Evolutionary conservation across 2,329 filamentous ascomycete species (phyloP).

Genomic region (Herpomyces periplanetae): DNA sequence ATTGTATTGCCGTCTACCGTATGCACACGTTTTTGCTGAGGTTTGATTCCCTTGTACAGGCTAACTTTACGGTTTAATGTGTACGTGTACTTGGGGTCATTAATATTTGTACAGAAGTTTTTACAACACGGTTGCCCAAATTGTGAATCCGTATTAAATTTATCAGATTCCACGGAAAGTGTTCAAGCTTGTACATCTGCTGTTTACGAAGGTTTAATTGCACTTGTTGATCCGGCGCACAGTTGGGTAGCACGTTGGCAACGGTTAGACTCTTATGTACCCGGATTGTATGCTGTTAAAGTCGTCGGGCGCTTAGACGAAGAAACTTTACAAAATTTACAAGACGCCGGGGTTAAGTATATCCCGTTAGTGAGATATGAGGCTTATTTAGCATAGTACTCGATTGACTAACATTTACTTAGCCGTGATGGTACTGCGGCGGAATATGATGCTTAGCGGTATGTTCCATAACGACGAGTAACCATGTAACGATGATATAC

Average conservation of each 20-base stretch:
- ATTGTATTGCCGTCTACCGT: constrained; percentile 51
- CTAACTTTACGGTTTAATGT: constrained; percentile 1
- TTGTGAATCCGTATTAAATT: constrained; percentile 65
- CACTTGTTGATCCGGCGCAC: constrained; percentile 34
- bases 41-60: constrained; percentile 2
- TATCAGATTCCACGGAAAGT: constrained; percentile 33
- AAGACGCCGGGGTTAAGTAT: constrained; percentile 19
- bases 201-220: constrained; percentile 72
- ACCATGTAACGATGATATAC: no score
- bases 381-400: no score
- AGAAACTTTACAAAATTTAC: constrained; percentile 14
- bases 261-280: constrained; percentile 49
- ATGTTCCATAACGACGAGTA: no score
- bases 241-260: constrained; percentile 97
- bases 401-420: no score
- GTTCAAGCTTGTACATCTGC: constrained; percentile 79
- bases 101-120: constrained; percentile 23
- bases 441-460: no score
- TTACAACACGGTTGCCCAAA: constrained; percentile 62
- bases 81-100: constrained; percentile 2
- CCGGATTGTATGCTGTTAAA: constrained; percentile 72
- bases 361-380: constrained; percentile 16
- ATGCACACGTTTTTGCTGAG: constrained; percentile 5
- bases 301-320: constrained; percentile 34
- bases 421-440: no score